phyloP scores from a whole-genome alignment of 345 rosid species.

The Populus tremula region DNA sequence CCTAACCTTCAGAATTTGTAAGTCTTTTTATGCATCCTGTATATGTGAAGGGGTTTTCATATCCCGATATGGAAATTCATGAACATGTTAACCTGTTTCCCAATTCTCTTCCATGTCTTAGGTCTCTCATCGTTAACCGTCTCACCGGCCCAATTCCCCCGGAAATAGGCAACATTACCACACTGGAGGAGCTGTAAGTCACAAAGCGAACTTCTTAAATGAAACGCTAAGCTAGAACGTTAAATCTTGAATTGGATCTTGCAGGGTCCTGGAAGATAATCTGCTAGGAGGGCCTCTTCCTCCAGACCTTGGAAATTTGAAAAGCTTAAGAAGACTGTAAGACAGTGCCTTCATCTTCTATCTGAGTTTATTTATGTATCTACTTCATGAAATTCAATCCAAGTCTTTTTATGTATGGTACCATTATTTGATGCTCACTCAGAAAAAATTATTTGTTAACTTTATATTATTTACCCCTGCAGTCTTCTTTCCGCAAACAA shows the following conservation, averaged over 20 bases:
- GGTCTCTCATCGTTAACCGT: slow-evolving; percentile 63
- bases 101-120: slow-evolving; percentile 14
- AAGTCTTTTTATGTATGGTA: background rate
- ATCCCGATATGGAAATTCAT: background rate
- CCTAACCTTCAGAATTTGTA: slow-evolving; percentile 50
- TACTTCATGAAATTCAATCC: background rate
- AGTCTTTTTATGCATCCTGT: slow-evolving; percentile 19
- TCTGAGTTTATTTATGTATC: background rate
- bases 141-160: slow-evolving; percentile 59
- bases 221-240: background rate
- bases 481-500: slow-evolving; percentile 76
- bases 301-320: slow-evolving; percentile 57
- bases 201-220: background rate
- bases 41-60: background rate
- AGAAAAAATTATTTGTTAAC: background rate
- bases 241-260: slow-evolving; percentile 13
- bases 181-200: slow-evolving; percentile 62
- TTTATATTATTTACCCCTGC: background rate
- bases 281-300: slow-evolving; percentile 59
- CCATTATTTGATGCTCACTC: background rate
- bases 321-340: slow-evolving; percentile 50
- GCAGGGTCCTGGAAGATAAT: slow-evolving; percentile 67
- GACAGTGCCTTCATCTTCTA: slow-evolving; percentile 1
- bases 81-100: background rate
- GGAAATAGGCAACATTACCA: slow-evolving; percentile 52